Percentiles rank a stretch among this genome's conserved stretches.
phyloP scores from a whole-genome alignment of 1,284 basidiomycete genomes.

The Xerocomus amazonicus region DNA sequence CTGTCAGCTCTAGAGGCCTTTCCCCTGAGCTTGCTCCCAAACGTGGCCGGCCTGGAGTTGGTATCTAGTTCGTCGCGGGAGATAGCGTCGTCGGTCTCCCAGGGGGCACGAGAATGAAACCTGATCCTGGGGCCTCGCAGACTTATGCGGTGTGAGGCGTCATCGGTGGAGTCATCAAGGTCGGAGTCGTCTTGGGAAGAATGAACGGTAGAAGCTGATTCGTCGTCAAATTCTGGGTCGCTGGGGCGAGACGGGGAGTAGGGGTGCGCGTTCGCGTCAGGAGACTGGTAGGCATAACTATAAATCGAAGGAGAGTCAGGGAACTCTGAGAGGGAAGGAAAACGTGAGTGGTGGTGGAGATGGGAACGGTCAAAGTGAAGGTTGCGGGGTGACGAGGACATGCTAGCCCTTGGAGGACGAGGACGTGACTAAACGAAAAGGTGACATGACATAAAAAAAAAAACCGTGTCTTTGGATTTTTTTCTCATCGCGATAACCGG shows the following conservation, averaged over 20 bases:
- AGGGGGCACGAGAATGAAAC: constrained; percentile 74
- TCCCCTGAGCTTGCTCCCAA: constrained; percentile 34
- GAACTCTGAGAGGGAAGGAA: constrained; percentile 52
- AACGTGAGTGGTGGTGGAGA: constrained; percentile 38
- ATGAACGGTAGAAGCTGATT: constrained; percentile 43
- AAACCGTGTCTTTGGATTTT: background rate
- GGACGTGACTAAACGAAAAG: background rate
- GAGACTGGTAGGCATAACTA: constrained; percentile 46
- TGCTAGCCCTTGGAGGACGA: constrained; percentile 15
- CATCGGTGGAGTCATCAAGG: constrained; percentile 38
- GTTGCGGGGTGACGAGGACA: constrained; percentile 15
- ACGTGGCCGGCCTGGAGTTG: constrained; percentile 24
- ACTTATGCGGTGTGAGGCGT: constrained; percentile 51
- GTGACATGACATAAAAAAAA: constrained; percentile 32
- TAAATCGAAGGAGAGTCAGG: constrained; percentile 69
- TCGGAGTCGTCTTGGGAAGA: constrained; percentile 32
- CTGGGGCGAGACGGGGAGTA: constrained; percentile 39
- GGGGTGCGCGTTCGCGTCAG: constrained; percentile 27
- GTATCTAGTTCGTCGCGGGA: constrained; percentile 42
- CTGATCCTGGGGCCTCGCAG: constrained; percentile 75
- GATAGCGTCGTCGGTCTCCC: constrained; percentile 61
- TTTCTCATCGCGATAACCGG: constrained; percentile 18
- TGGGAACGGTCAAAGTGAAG: constrained; percentile 34
- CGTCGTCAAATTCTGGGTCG: constrained; percentile 59
- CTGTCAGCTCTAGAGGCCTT: constrained; percentile 34